Evolutionary conservation across 805 yeast genomes (phyloP), one percentile per base, ranked within the genome.

Genomic region (Saturnispora halmiae): DNA sequence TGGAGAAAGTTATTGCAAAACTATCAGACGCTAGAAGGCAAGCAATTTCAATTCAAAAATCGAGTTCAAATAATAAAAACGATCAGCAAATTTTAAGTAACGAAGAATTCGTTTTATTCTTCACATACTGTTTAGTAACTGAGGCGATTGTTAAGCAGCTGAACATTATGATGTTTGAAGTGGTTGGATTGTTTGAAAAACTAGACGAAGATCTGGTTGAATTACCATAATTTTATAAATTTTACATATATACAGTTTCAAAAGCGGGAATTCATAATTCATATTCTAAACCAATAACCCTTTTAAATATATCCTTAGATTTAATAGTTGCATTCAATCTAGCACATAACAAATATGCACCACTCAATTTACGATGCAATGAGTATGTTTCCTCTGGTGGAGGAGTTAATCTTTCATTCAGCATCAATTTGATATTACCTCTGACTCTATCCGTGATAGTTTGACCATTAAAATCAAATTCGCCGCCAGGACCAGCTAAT

Each of bases 371-470:
- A 53, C 98, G 72, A 63, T 92, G 98, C 51, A 92, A 67, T n/a
- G 95, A 82, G 59, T 92, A 92, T 0, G 98, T 92, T 61, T 92
- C 98, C 55, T 92, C 97, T 2, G 98, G 98, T 11, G 98, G 98
- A 3, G 98, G 96, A 3, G 95, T 77, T 46, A 92, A 67, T 51
- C 98, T 75, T 60, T 92, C 95, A 46, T 79, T 75, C 46, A 92
- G 69, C 98, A 92, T 92, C 40, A 88, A 64, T 2, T 86, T 79
- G 49, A 92, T 85, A 53, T 88, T 87, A 3, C 75, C 80, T 49
- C 95, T 74, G 18, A 92, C 96, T 48, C 97, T 73, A 49, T 86
- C 96, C 5, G 97, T 87, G 32, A 92, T 90, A 11, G 96, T 88
- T 61, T 92, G 98, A 42, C 74, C 65, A 21, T 73, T 65, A 64